Percentiles rank a stretch among this genome's conserved stretches.
Evolutionary conservation across 1,139 yeast genomes (phyloP).

Genomic region (Suhomyces coccinellae): DNA sequence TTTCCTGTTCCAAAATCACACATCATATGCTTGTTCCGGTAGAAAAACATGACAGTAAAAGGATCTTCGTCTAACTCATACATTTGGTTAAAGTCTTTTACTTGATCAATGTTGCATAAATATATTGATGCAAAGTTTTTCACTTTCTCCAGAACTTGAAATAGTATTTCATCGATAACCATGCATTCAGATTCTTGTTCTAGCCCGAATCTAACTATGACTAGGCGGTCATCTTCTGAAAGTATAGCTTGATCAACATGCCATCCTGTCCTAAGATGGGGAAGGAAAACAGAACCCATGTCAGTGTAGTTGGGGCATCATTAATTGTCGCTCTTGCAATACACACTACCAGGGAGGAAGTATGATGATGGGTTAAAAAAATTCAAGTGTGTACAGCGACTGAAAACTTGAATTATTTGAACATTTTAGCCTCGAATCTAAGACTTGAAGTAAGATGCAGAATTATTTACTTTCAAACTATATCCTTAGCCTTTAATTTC

Average conservation of each 20-base stretch:
- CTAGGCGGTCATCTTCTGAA: conserved; percentile 82
- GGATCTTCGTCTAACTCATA: conserved; percentile 85
- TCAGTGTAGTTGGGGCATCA: background rate
- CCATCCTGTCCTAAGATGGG: conserved; percentile 85
- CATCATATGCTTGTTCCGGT: conserved; percentile 93
- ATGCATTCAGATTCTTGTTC: conserved; percentile 78
- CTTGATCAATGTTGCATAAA: conserved; percentile 84
- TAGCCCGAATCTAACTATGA: conserved; percentile 84
- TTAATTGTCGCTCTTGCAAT: background rate
- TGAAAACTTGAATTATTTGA: no score
- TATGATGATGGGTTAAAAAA: no score
- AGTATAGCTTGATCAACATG: conserved; percentile 96
- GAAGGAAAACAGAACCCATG: conserved; percentile 84
- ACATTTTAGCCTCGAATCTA: no score
- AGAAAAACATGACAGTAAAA: conserved; percentile 90
- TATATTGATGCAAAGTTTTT: conserved; percentile 87
- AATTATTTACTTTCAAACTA: no score
- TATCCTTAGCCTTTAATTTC: no score
- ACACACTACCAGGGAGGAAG: background rate
- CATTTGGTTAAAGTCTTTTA: conserved; percentile 89
- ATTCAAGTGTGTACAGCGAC: no score
- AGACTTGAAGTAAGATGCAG: no score
- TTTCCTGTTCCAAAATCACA: conserved; percentile 98
- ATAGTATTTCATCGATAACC: conserved; percentile 86
- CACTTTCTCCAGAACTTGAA: conserved; percentile 76